A percentile compares a stretch with the other conserved stretches of the same genome.
Evolutionary conservation across 495 filamentous ascomycete species (phyloP).

Genomic region (Echria macrotheca): DNA sequence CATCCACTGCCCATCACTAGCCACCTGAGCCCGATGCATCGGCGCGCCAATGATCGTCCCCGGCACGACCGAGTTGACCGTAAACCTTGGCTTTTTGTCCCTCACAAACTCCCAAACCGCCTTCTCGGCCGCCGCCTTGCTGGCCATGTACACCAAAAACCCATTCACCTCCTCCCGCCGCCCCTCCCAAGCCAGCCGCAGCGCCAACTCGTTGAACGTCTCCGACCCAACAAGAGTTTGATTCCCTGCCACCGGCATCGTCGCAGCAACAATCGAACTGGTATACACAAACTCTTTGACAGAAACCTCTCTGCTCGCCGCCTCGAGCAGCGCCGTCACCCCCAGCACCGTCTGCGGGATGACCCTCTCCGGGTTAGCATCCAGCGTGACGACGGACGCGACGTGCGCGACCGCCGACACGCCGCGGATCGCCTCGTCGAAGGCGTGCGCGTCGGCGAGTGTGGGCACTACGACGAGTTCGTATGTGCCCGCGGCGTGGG

Average conservation of each 20-base stretch:
- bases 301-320: conserved; percentile 37
- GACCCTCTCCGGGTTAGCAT: conserved; percentile 36
- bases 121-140: conserved; percentile 48
- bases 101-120: conserved; percentile 46
- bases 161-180: conserved; percentile 25
- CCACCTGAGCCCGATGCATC: conserved; percentile 25
- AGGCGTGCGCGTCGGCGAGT: conserved; percentile 33
- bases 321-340: conserved; percentile 34
- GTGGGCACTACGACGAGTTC: conserved; percentile 35
- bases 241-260: conserved; percentile 23
- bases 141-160: conserved; percentile 40
- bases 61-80: conserved; percentile 46
- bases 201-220: conserved; percentile 45
- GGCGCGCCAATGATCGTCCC: conserved; percentile 32
- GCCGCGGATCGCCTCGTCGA: conserved; percentile 39
- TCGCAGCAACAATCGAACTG: conserved; percentile 44
- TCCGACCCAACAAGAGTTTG: conserved; percentile 27
- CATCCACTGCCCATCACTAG: conserved; percentile 16
- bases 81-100: conserved; percentile 43
- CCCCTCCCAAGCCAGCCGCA: conserved; percentile 38
- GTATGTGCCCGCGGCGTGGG: conserved; percentile 36
- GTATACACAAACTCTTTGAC: conserved; percentile 50
- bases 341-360: conserved; percentile 39
- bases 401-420: conserved; percentile 37
- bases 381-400: conserved; percentile 38